Evolutionary conservation across 306 rosid species (phyloP), one percentile per base, ranked within the genome.

Genomic region (Echinosophora koreensis): DNA sequence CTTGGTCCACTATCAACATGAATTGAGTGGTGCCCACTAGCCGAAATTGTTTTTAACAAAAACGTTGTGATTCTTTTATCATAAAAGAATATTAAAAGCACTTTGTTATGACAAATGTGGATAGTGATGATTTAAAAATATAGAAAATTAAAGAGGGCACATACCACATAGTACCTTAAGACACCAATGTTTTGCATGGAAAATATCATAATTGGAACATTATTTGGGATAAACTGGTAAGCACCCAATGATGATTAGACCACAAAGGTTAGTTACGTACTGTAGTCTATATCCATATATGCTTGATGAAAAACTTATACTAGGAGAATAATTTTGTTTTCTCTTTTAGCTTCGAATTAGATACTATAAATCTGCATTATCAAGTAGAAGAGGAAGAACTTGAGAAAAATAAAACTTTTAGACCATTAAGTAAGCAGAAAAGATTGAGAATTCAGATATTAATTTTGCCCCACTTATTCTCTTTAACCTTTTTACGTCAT

Each of bases 401-500:
- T n/a, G 50, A 64, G 65, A 79, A 65, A 27, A 66, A 32, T 42
- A 54, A 65, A 54, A 57, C 30, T 22, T 68, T 37, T 49, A 37
- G 38, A 51, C 8, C 35, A 68, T 39, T 60, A 15, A 75, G 38
- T 50, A 74, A 64, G 58, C 55, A 4, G 16, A 80, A 74, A 67
- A 47, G 54, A 57, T 71, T 0, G 75, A 71, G 32, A 49, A 56
- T 41, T 42, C 10, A 56, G 70, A 77, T 77, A 71, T 71, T 71
- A 64, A 65, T 67, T 61, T 27, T 13, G 17, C 18, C 7, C 74
- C 10, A 44, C 14, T 4, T 82, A 37, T 51, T 66, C 28, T 42
- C 37, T 83, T 62, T 47, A 18, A 62, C 69, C 66, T 69, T 55
- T 79, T 83, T 69, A 56, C 58, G 79, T 44, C 85, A 78, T 74